A percentile compares a stretch with the other conserved stretches of the same genome.
Evolutionary conservation across 2,329 filamentous ascomycete species (phyloP).

Genomic region (Fusarium siculi): DNA sequence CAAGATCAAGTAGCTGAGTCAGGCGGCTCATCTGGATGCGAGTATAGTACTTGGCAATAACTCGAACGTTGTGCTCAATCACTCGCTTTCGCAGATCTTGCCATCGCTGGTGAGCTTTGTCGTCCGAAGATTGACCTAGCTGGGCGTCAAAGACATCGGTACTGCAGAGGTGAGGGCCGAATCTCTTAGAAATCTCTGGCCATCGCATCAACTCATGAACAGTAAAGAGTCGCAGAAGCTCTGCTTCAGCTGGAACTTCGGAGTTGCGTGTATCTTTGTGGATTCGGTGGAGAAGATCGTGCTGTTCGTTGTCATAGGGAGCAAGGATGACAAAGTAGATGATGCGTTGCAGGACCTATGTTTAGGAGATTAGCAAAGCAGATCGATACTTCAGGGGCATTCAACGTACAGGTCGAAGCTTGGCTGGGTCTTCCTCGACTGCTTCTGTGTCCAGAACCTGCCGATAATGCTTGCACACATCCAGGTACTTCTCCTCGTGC

Average conservation of each 20-base stretch:
- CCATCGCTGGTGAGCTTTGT: conserved; percentile 88
- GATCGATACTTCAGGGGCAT: background rate
- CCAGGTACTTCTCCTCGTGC: conserved; percentile 96
- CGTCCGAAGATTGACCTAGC: conserved; percentile 73
- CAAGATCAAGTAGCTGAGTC: conserved; percentile 89
- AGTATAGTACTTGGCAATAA: conserved; percentile 98
- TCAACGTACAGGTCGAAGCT: conserved; percentile 81
- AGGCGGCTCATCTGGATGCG: conserved; percentile 93
- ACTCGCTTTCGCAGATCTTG: conserved; percentile 96
- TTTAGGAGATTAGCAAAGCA: conserved; percentile 22
- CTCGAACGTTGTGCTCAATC: conserved; percentile 98
- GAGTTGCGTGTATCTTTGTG: conserved; percentile 84
- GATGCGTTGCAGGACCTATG: conserved; percentile 87
- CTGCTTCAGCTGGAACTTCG: conserved; percentile 80
- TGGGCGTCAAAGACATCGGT: conserved; percentile 89
- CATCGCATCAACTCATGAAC: conserved; percentile 97
- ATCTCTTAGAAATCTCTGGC: conserved; percentile 90
- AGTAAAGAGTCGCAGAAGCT: conserved; percentile 93
- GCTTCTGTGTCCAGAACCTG: conserved; percentile 97
- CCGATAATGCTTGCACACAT: conserved; percentile 97
- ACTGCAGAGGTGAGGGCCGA: conserved; percentile 85
- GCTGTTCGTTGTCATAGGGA: conserved; percentile 98
- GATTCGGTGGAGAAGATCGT: conserved; percentile 94
- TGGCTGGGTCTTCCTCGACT: conserved; percentile 87
- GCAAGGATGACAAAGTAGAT: conserved; percentile 98